Conservation (phyloP, 129 eudicot species). For the Silybum marianum region DNA sequence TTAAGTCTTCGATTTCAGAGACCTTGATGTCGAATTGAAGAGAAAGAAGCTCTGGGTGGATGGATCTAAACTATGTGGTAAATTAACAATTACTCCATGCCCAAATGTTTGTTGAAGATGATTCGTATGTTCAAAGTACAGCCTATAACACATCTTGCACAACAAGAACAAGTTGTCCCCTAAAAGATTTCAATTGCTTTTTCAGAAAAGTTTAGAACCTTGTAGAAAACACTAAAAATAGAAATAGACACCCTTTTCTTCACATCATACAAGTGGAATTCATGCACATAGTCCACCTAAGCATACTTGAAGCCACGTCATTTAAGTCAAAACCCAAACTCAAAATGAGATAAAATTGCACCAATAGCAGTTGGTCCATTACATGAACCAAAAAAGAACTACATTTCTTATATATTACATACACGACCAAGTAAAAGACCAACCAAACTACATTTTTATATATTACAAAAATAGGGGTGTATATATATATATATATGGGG, state of each 20-base stretch:
- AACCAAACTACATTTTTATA: background rate
- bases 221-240: slow-evolving; percentile 17
- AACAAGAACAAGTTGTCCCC: background rate
- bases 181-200: background rate
- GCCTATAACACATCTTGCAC: background rate
- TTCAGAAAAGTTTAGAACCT: slow-evolving; percentile 18
- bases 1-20: slow-evolving; percentile 1
- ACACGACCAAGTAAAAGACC: background rate
- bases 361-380: background rate
- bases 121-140: background rate
- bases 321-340: background rate
- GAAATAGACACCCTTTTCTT: background rate
- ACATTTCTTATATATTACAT: background rate
- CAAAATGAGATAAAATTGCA: background rate
- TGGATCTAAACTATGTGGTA: slow-evolving; percentile 36
- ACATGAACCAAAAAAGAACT: background rate
- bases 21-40: background rate
- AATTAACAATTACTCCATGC: slow-evolving; percentile 26
- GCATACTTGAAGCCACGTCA: background rate
- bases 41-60: slow-evolving; percentile 25
- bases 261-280: slow-evolving; percentile 1
- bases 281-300: background rate
- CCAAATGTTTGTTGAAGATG: slow-evolving; percentile 31
- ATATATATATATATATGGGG: slow-evolving; percentile 8
- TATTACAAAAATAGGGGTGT: background rate